A percentile compares a stretch with the other conserved stretches of the same genome.
Evolutionary conservation across 345 rosid species (phyloP).

Genomic region (Pistacia vera): DNA sequence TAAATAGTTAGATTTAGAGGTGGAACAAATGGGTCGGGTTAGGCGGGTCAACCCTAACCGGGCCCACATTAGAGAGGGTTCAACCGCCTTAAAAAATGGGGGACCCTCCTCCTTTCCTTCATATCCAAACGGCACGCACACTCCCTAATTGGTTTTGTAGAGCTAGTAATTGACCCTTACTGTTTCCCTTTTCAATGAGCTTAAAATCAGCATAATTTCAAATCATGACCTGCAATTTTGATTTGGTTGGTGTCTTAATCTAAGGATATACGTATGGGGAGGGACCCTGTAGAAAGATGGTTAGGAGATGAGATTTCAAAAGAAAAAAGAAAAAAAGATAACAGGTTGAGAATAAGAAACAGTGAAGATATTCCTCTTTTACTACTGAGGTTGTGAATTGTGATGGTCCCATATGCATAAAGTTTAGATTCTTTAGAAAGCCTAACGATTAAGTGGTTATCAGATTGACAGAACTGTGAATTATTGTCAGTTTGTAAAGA

Average conservation of each 20-base stretch:
- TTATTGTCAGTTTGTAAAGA: background rate
- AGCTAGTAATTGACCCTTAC: background rate
- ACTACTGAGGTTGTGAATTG: background rate
- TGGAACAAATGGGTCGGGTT: no score
- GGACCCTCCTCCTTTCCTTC: background rate
- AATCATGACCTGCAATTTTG: background rate
- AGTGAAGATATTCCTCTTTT: background rate
- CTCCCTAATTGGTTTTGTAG: background rate
- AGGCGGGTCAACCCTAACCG: no score
- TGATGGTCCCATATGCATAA: background rate
- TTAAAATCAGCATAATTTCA: background rate
- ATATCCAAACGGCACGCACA: background rate
- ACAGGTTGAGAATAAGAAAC: background rate
- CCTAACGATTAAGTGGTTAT: background rate
- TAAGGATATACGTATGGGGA: background rate
- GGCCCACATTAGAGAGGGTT: no score
- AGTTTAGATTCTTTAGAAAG: background rate
- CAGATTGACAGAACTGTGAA: background rate
- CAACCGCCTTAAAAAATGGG: no score
- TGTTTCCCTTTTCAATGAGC: constrained; percentile 7
- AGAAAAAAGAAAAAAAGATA: no score
- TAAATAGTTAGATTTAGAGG: no score
- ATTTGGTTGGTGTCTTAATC: background rate
- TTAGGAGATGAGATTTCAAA: background rate
- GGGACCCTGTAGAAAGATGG: background rate